phyloP scores from a whole-genome alignment of 768 basidiomycete genomes.

The Hygrophorus pudorinus region DNA sequence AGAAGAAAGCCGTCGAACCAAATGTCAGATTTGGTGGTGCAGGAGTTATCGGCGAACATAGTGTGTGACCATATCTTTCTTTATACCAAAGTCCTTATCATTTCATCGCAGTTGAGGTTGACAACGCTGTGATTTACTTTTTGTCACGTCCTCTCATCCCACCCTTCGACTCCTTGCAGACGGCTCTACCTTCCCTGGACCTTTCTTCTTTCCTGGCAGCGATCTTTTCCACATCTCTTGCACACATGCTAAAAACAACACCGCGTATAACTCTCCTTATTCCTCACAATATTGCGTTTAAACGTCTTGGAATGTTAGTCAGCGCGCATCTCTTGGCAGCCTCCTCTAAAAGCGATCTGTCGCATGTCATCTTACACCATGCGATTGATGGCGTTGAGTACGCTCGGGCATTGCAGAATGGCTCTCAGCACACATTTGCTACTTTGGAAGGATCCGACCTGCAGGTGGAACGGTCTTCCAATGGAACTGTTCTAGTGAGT shows the following conservation, averaged over 20 bases:
- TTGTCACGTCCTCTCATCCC: constrained; percentile 75
- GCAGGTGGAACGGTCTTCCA: constrained; percentile 47
- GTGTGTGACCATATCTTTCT: constrained; percentile 33
- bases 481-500: constrained; percentile 42
- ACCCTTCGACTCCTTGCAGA: constrained; percentile 71
- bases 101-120: constrained; percentile 45
- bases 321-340: constrained; percentile 78
- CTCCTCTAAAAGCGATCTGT: constrained; percentile 70
- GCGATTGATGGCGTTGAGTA: constrained; percentile 72
- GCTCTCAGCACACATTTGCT: constrained; percentile 61
- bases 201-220: constrained; percentile 88
- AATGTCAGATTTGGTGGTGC: constrained; percentile 79
- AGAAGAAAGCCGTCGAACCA: constrained; percentile 35
- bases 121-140: constrained; percentile 83
- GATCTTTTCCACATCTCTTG: constrained; percentile 77
- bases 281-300: constrained; percentile 86
- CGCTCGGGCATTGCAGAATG: constrained; percentile 44
- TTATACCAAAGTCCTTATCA: constrained; percentile 6
- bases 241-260: constrained; percentile 50
- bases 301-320: constrained; percentile 71
- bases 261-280: constrained; percentile 77
- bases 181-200: constrained; percentile 73
- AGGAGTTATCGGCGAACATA: constrained; percentile 62
- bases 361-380: constrained; percentile 83
- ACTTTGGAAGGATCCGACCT: constrained; percentile 84